A percentile compares a stretch with the other conserved stretches of the same genome.
These are phyloP conservation scores for Gentiana straminea DNA, from an alignment of 257 asterid genomes.

Conservation along the genomic window DNA sequence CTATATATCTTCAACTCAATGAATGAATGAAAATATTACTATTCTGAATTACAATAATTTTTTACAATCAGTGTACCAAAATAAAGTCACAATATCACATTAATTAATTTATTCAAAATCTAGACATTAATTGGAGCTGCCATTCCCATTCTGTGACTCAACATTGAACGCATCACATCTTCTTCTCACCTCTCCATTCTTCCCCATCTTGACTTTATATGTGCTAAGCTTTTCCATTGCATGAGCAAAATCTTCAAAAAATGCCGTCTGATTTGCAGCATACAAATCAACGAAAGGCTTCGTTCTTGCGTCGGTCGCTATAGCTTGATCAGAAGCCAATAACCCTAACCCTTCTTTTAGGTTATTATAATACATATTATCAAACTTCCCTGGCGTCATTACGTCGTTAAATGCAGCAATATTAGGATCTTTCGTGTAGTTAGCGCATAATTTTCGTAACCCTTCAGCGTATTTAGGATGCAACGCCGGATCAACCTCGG, in stretches of 20 bases:
- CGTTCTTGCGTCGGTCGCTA: conserved; percentile 51
- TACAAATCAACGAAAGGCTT: conserved; percentile 60
- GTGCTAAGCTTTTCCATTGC: conserved; percentile 58
- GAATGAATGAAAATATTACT: too few relatives aligned
- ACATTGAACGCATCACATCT: conserved; percentile 58
- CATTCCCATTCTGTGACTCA: too few relatives aligned
- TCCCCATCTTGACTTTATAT: conserved; percentile 39
- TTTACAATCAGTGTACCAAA: too few relatives aligned
- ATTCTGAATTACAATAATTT: too few relatives aligned
- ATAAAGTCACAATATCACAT: too few relatives aligned
- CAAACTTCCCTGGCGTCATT: conserved; percentile 78
- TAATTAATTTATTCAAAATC: too few relatives aligned
- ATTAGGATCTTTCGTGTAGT: conserved; percentile 20
- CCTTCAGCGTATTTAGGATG: conserved; percentile 44
- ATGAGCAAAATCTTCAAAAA: conserved; percentile 41
- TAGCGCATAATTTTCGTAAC: conserved; percentile 36
- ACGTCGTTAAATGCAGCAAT: conserved; percentile 75
- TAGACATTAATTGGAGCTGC: too few relatives aligned
- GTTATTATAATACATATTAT: conserved; percentile 46
- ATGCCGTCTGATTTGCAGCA: conserved; percentile 49
- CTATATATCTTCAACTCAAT: too few relatives aligned
- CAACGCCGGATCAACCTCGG: conserved; percentile 43
- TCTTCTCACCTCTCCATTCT: conserved; percentile 69
- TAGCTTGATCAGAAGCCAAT: conserved; percentile 48
- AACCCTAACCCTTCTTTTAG: conserved; percentile 49